A percentile compares a stretch with the other conserved stretches of the same genome.
Evolutionary conservation across 345 rosid genomes (phyloP).

Genomic region (Salix caprea): DNA sequence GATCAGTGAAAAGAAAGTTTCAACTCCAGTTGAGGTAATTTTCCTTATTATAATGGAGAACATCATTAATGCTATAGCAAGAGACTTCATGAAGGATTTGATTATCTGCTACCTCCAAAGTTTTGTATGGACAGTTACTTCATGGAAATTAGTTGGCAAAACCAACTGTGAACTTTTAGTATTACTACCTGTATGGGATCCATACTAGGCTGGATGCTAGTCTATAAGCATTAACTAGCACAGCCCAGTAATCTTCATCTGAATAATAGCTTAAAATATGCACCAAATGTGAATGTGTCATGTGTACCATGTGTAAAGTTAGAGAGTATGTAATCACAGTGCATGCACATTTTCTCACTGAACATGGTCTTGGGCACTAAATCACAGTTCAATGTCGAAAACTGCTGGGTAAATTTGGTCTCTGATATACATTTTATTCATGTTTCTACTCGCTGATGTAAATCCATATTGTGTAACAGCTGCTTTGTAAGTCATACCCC

Average conservation of each 20-base stretch:
- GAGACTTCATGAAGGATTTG: background rate
- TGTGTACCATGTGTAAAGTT: background rate
- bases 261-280: background rate
- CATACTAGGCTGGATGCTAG: background rate
- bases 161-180: background rate
- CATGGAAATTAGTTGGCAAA: background rate
- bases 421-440: background rate
- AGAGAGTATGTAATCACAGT: background rate
- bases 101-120: background rate
- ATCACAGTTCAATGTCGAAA: background rate
- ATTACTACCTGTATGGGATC: background rate
- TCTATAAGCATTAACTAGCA: background rate
- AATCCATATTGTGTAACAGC: conserved; percentile 27
- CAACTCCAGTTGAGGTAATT: conserved; percentile 77
- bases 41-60: background rate
- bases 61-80: background rate
- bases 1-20: conserved; percentile 93
- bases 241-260: background rate
- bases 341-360: background rate
- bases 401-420: background rate
- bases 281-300: background rate
- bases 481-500: conserved; percentile 84
- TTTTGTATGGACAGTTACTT: background rate
- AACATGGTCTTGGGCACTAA: background rate
- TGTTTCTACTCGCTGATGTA: background rate